Evolutionary conservation across 345 rosid genomes (phyloP), one percentile per base, ranked within the genome.

Genomic region (Moringa oleifera): DNA sequence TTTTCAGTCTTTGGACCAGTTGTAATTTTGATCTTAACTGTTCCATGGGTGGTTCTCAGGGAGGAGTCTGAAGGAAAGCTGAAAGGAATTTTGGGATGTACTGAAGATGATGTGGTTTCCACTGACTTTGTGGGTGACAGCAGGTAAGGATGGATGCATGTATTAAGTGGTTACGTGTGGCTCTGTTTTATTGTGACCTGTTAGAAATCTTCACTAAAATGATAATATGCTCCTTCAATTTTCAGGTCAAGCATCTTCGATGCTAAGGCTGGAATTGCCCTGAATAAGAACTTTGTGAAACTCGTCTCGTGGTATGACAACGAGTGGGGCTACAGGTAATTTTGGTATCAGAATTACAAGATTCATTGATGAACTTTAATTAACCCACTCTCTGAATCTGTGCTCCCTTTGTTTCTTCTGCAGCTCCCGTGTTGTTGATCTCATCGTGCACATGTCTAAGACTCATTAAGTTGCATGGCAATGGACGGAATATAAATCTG

Each of bases 181-280:
- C 16, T 11, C 12, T 41, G 33, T 41, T 41, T 41, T 41, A 7
- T 41, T 41, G 12, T 41, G 17, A 11, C 12, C 47, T 41, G 17
- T 41, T 41, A 41, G 47, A 41, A 16, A 41, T 33, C 6, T 33
- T 33, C 6, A 33, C 37, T 11, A 33, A 33, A 33, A 33, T 33
- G 37, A 33, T 41, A 41, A 41, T 4, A 16, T 41, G 47, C 16
- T 41, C 12, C 12, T 41, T 1, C 13, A 4, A 4, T 41, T 41
- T 41, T 41, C 77, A 87, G 94, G 73, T 88, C 96, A 50, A 89
- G 96, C 62, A 84, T 89, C 46, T 89, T 89, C 25, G 96, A 89
- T 72, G 96, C 96, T 21, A 86, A 86, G 73, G 96, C 96, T 6
- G 96, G 96, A 60, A 83, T 86, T 67, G 91, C 94, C 9, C 61